These are phyloP conservation scores for Mrakia hoshinonis DNA, from an alignment of 768 basidiomycete species.

Conservation along the genomic window DNA sequence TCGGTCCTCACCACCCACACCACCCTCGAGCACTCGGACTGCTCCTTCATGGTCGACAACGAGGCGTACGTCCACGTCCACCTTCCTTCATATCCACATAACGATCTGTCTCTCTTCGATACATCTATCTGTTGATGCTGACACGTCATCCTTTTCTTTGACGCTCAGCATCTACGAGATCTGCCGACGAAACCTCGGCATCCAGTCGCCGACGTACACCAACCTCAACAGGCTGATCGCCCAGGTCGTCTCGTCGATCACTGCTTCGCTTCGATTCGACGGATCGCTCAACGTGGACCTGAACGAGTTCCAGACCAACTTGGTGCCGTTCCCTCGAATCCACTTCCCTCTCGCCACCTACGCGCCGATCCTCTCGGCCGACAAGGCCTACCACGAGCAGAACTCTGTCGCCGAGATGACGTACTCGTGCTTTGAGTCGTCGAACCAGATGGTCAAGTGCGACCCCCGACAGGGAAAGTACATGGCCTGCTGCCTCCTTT, in stretches of 20 bases:
- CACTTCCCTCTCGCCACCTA: conserved; percentile 97
- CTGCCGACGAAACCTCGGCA: conserved; percentile 89
- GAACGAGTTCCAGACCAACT: conserved; percentile 96
- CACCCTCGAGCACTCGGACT: conserved; percentile 99
- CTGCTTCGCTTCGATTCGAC: conserved; percentile 92
- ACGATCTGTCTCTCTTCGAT: neutral
- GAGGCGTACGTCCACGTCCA: conserved; percentile 50
- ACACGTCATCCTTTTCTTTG: neutral
- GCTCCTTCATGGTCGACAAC: conserved; percentile 99
- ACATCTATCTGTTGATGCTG: too few relatives aligned
- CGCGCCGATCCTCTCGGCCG: conserved; percentile 81
- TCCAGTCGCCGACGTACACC: conserved; percentile 74
- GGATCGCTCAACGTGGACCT: conserved; percentile 95
- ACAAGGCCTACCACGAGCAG: conserved; percentile 92
- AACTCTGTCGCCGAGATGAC: conserved; percentile 99
- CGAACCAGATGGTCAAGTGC: conserved; percentile 95
- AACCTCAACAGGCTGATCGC: conserved; percentile 96
- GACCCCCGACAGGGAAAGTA: conserved; percentile 98
- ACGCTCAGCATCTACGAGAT: conserved; percentile 79
- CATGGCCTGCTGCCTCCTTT: conserved; percentile 84
- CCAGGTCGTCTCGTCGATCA: conserved; percentile 96
- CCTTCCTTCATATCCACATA: too few relatives aligned
- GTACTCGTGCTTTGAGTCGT: conserved; percentile 91
- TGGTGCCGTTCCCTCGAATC: conserved; percentile 98
- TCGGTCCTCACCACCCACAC: conserved; percentile 92